Evolutionary conservation across 768 basidiomycete species (phyloP), one percentile per base, ranked within the genome.

Genomic region (Boletus fagicola): DNA sequence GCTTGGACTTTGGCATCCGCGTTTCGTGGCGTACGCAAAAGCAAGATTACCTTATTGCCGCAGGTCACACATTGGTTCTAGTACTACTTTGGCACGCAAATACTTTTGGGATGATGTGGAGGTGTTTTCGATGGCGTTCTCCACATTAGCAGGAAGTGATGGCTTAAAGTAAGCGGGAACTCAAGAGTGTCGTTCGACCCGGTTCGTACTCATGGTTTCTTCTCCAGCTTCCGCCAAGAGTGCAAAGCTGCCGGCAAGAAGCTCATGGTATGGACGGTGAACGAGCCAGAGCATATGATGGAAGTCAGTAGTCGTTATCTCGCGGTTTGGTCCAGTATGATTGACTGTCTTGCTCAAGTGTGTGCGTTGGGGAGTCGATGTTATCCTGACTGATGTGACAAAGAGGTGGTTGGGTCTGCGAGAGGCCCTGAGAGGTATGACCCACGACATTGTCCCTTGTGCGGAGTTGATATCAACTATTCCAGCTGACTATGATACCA

Each of bases 211-310:
- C 38, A 49, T 56, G 46, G 53, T 49, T 24, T 52, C 31, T 48
- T 53, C 33, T 59, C 38, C 63, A 83, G 95, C 76, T 98, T 99
- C 77, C 77, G 87, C 54, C 73, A 77, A 46, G 89, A 94, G 62
- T 94, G 92, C 76, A 85, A 86, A 69, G 77, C 68, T 16, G 84
- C 84, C 1, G 88, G 88, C 20, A 97, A 97, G 80, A 80, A 80
- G 62, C 64, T 98, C 54, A 88, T 95, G 83, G 92, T 94, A 4
- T 98, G 95, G 97, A 99, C 97, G 0, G 96, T 98, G 28, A 99
- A 99, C 67, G 81, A 87, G 46, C 85, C 85, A 11, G 84, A 84
- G 53, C 86, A 93, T 67, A 93, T 94, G 92, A 89, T 92, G 81
- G 91, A 94, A 84, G 90, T 86, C 30, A 43, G 83, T 72, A 6